These are phyloP conservation scores for Ophiocordyceps sinensis DNA, from an alignment of 2,329 filamentous ascomycete genomes.

Conservation along the genomic window DNA sequence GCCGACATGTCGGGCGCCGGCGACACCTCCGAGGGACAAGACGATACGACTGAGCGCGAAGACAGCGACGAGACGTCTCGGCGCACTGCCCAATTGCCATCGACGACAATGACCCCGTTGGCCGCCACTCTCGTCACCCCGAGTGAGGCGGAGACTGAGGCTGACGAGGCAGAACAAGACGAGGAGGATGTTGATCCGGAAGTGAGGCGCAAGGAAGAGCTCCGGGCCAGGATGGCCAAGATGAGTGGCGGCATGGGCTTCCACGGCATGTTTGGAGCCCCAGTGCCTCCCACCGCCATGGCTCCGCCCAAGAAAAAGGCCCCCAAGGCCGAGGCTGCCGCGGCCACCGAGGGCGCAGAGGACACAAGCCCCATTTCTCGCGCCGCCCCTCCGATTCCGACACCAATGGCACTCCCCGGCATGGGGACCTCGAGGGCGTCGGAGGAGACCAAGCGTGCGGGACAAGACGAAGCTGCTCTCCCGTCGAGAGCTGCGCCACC, in stretches of 20 bases:
- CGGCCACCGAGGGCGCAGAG: constrained; percentile 29
- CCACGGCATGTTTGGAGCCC: constrained; percentile 78
- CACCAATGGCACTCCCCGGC: constrained; percentile 55
- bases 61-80: constrained; percentile 51
- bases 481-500: constrained; percentile 13
- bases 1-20: constrained; percentile 51
- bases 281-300: constrained; percentile 47
- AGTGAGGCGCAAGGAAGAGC: constrained; percentile 67
- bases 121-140: constrained; percentile 47
- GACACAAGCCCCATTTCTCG: constrained; percentile 25
- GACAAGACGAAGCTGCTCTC: constrained; percentile 16
- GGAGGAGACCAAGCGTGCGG: constrained; percentile 24
- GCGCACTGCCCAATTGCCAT: constrained; percentile 19
- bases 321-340: constrained; percentile 23
- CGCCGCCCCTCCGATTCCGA: constrained; percentile 39
- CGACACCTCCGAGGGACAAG: constrained; percentile 46
- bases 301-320: constrained; percentile 36
- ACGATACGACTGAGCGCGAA: constrained; percentile 54
- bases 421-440: constrained; percentile 45
- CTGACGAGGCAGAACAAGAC: constrained; percentile 52
- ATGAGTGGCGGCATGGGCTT: constrained; percentile 98
- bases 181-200: constrained; percentile 84
- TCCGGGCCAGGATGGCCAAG: constrained; percentile 92
- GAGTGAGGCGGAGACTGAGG: constrained; percentile 39
- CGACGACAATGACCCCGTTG: constrained; percentile 15